Evolutionary conservation across 805 yeast species (phyloP).

Genomic region (Huiozyma naganishii): DNA sequence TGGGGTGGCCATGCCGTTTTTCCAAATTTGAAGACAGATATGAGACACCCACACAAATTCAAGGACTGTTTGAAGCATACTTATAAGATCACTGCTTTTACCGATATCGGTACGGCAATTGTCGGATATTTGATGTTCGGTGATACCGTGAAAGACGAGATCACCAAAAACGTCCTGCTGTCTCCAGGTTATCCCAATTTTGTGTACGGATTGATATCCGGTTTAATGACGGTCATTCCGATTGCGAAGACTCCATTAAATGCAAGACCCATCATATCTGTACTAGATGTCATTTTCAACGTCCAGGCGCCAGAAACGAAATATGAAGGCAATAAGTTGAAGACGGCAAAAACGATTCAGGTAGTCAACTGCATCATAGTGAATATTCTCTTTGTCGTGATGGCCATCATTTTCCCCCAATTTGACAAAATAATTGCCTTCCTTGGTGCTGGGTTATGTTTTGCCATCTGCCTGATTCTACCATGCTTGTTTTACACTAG

Average conservation of each 20-base stretch:
- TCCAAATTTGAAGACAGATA: constrained; percentile 62
- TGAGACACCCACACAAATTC: constrained; percentile 55
- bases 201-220: constrained; percentile 48
- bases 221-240: constrained; percentile 71
- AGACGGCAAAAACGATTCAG: constrained; percentile 12
- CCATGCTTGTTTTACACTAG: constrained; percentile 64
- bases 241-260: constrained; percentile 75
- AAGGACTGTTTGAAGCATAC: constrained; percentile 43
- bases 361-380: constrained; percentile 33
- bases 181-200: constrained; percentile 59
- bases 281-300: constrained; percentile 45
- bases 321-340: constrained; percentile 10
- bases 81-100: constrained; percentile 46
- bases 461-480: constrained; percentile 65
- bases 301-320: constrained; percentile 17
- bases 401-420: constrained; percentile 60
- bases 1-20: constrained; percentile 82
- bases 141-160: constrained; percentile 49
- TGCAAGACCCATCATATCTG: constrained; percentile 70
- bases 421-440: constrained; percentile 77
- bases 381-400: constrained; percentile 44
- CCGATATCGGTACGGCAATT: constrained; percentile 55
- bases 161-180: constrained; percentile 62
- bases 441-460: constrained; percentile 72
- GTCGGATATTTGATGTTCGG: constrained; percentile 81